These are phyloP conservation scores for Candida schatavii DNA, from an alignment of 805 yeast genomes.

Conservation along the genomic window DNA sequence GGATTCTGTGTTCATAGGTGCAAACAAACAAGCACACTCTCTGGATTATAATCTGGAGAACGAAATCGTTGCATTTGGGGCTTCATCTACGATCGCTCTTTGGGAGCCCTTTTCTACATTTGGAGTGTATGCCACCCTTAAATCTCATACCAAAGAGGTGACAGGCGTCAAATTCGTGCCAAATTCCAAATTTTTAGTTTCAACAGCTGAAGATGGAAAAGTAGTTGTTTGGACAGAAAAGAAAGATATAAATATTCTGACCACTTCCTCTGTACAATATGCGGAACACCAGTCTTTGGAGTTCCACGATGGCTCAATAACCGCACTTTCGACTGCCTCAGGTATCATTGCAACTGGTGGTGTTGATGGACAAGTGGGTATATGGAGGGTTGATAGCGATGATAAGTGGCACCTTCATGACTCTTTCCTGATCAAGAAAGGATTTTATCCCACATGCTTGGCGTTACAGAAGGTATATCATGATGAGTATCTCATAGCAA, in stretches of 20 bases:
- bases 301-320: conserved; percentile 51
- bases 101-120: conserved; percentile 55
- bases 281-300: conserved; percentile 25
- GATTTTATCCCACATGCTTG: conserved; percentile 42
- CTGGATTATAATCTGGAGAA: conserved; percentile 46
- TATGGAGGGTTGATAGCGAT: conserved; percentile 45
- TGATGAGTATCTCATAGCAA: conserved; percentile 46
- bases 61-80: conserved; percentile 65
- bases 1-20: conserved; percentile 69
- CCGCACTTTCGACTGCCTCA: conserved; percentile 43
- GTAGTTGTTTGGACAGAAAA: conserved; percentile 57
- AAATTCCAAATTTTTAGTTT: conserved; percentile 43
- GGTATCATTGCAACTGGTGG: conserved; percentile 56
- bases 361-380: conserved; percentile 54
- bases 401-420: conserved; percentile 22
- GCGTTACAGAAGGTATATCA: conserved; percentile 32
- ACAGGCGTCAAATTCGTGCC: conserved; percentile 61
- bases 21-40: conserved; percentile 62
- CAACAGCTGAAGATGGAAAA: conserved; percentile 66
- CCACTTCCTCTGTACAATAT: conserved; percentile 7
- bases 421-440: conserved; percentile 34
- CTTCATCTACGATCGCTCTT: conserved; percentile 61
- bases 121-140: conserved; percentile 57
- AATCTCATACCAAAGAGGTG: conserved; percentile 59
- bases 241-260: conserved; percentile 9